Base-by-base conservation (phyloP, 192 early-diverging fungal species). In the Coemansia sp. region DNA sequence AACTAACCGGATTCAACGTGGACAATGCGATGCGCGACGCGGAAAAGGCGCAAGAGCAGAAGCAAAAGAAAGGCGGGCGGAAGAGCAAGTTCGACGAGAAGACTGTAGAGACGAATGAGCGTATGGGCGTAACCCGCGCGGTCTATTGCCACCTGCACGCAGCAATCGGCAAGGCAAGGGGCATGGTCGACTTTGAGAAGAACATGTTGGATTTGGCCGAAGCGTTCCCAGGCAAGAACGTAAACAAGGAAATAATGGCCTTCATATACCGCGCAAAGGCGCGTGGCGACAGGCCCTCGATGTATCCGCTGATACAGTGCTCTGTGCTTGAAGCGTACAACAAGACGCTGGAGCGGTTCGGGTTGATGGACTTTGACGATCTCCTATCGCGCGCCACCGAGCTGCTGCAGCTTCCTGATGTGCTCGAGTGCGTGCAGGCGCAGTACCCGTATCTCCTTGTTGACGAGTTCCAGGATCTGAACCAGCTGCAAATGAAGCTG, bases 381-480 rank as follows among this genome's bases (percentile, higher is more conserved):
- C 56, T 83, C 26, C 64, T 83, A 8, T 36, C 49, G 51, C 35
- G 57, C 11, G 73, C 81, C 18, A 64, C 61, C 26, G 39, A 72
- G 46, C 33, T 83, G 10, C 55, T 83, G 53, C 57, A 64, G 9
- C 11, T 64, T 10, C 41, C 34, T 18, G 36, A 58, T 14, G 55
- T 75, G 1, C 66, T 77, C 26, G 7, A 21, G 18, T 23, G n/a
- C 12, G 76, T 75, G 44, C 75, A 71, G 21, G 33, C 30, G 1
- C 43, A 67, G 66, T 78, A 51, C 34, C 72, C 69, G 49, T 83
- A 78, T 44, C 60, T 83, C 16, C 62, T 83, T 44, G 72, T 83
- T 9, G 81, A 83, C 48, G 81, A 83, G 68, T 83, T 83, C 43
- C 81, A 83, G 73, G 81, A 83, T 20, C 70, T 83, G 26, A 83